Percentiles rank a stretch among this genome's conserved stretches.
Conservation (phyloP, 2,329 filamentous ascomycete species). For the Macrophomina tecta region DNA sequence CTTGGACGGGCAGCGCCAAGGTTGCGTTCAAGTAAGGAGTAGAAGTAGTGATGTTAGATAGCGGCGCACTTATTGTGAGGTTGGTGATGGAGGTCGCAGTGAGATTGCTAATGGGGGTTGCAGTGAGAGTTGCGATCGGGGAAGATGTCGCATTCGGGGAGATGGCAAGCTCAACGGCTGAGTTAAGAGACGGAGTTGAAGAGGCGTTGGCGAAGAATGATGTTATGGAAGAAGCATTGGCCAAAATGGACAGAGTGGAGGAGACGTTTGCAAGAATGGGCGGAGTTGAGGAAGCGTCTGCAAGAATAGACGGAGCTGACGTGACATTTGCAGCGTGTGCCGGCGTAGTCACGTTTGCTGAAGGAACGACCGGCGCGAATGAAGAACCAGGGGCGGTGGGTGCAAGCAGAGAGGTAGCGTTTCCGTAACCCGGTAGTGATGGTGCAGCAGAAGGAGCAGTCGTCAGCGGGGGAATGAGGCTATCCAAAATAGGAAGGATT, state of each 20-base stretch:
- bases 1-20: background rate
- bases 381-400: slow-evolving; percentile 4
- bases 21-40: background rate
- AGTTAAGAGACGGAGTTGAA: background rate
- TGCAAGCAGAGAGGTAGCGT: slow-evolving; percentile 1
- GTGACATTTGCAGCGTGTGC: background rate
- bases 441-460: slow-evolving; percentile 3
- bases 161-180: background rate
- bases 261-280: too few relatives aligned
- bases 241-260: too few relatives aligned
- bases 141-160: background rate
- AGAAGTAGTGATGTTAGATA: background rate
- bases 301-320: background rate
- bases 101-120: background rate
- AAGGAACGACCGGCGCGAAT: background rate
- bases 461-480: slow-evolving; percentile 3
- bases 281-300: background rate
- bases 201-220: background rate
- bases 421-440: background rate
- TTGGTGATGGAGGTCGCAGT: background rate
- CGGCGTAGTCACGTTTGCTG: background rate
- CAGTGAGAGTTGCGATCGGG: background rate
- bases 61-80: background rate
- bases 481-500: slow-evolving; percentile 22
- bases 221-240: too few relatives aligned